Evolutionary conservation across 1,284 basidiomycete species (phyloP).

Genomic region (Leccinum solheimii): DNA sequence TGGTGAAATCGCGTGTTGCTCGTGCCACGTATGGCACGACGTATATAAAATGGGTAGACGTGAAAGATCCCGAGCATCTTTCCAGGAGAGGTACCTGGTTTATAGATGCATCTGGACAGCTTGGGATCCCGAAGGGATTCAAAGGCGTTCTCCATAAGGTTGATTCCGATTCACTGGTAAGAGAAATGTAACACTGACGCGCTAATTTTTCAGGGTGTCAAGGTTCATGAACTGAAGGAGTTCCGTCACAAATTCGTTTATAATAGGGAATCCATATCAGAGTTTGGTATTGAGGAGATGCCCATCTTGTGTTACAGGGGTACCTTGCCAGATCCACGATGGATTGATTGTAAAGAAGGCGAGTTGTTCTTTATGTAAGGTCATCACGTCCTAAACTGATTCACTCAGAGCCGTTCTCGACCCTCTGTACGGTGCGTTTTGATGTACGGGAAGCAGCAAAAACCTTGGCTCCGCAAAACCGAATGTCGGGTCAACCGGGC

Average conservation of each 20-base stretch:
- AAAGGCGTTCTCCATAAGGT: conserved; percentile 12
- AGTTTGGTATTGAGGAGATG: not conserved
- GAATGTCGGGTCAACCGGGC: not conserved
- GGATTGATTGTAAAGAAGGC: conserved; percentile 15
- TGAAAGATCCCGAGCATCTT: conserved; percentile 8
- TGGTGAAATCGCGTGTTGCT: conserved; percentile 18
- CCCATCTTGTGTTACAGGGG: conserved; percentile 18
- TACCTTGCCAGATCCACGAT: conserved; percentile 6
- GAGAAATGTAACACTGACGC: not conserved
- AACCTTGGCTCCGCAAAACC: conserved; percentile 2
- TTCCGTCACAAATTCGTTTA: conserved; percentile 1
- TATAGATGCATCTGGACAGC: not conserved
- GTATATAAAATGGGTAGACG: not conserved
- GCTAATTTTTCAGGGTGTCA: conserved; percentile 6
- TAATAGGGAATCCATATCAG: not conserved
- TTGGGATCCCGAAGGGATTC: conserved; percentile 8
- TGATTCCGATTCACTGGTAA: not conserved
- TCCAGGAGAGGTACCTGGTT: conserved; percentile 12
- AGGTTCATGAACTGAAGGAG: conserved; percentile 13
- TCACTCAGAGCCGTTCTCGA: conserved; percentile 14
- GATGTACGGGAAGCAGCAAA: conserved; percentile 8
- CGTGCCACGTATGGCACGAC: conserved; percentile 18
- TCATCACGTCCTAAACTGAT: not conserved
- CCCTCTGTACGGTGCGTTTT: conserved; percentile 12
- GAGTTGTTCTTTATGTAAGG: not conserved